phyloP scores from a whole-genome alignment of 495 filamentous ascomycete species.

The Acidiella bohemica region DNA sequence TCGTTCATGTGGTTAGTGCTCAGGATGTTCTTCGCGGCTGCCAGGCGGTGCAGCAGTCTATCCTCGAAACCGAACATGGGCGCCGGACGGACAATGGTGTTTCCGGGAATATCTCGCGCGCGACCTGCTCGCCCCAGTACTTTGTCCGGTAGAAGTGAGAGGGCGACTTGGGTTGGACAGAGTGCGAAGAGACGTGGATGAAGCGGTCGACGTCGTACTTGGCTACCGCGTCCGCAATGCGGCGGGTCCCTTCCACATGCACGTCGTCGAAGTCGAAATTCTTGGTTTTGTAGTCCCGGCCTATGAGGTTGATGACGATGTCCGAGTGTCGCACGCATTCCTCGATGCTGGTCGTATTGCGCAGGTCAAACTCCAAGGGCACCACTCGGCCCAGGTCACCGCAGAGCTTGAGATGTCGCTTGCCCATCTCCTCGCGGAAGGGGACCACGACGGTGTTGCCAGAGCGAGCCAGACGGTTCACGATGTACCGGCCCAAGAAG shows the following conservation, averaged over 20 bases:
- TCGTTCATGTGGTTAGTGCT: slow-evolving; percentile 88
- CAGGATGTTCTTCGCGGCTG: slow-evolving; percentile 61
- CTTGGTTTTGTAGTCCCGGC: slow-evolving; percentile 91
- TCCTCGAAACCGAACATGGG: slow-evolving; percentile 94
- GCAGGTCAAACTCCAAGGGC: slow-evolving; percentile 89
- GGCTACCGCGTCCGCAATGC: slow-evolving; percentile 87
- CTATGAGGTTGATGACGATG: slow-evolving; percentile 90
- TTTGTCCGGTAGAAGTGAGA: slow-evolving; percentile 87
- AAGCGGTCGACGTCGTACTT: slow-evolving; percentile 98
- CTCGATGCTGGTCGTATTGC: slow-evolving; percentile 91
- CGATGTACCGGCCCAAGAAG: slow-evolving; percentile 92
- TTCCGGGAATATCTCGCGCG: slow-evolving; percentile 85
- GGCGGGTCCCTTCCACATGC: slow-evolving; percentile 85
- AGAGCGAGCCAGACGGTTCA: slow-evolving; percentile 70
- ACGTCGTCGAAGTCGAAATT: slow-evolving; percentile 91
- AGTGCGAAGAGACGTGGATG: slow-evolving; percentile 94
- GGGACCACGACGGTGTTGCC: slow-evolving; percentile 71
- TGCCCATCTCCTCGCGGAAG: slow-evolving; percentile 93
- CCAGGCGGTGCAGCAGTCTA: slow-evolving; percentile 74
- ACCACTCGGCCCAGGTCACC: slow-evolving; percentile 83
- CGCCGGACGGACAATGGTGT: slow-evolving; percentile 94
- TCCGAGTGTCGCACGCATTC: slow-evolving; percentile 94
- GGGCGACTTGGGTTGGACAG: slow-evolving; percentile 64
- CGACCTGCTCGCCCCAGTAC: slow-evolving; percentile 67
- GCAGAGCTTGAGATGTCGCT: slow-evolving; percentile 87